Base-by-base conservation (phyloP, 2,329 filamentous ascomycete genomes). In the Purpureocillium lavendulum region DNA sequence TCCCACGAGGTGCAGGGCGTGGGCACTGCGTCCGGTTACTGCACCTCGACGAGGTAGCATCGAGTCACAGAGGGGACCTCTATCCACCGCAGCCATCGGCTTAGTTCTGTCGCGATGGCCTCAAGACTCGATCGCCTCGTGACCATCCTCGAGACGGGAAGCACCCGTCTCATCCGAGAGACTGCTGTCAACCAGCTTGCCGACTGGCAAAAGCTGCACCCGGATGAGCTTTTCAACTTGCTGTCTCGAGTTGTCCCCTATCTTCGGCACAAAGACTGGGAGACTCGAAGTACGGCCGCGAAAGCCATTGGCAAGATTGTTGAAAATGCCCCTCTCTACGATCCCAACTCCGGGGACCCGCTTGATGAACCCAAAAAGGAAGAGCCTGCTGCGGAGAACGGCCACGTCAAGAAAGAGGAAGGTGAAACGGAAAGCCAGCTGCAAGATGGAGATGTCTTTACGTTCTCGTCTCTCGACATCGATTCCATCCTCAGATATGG, bases 141-240 rank as follows among this genome's bases (percentile, higher is more conserved):
- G 72, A 89, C 84, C 49, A 80, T 98, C 59, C 81, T 98, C 53
- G 92, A 98, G 73, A 97, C 92, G 42, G 92, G 92, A 53, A 97
- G 90, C 66, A 98, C 92, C 44, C 83, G 84, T 58, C 73, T 98
- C 50, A 97, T 98, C 58, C 83, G 94, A 51, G 94, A 96, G 58
- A 98, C 92, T 46, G 94, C 92, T 46, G 92, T 94, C 45, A 88
- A 94, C 57, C 92, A 98, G 66, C 75, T 98, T 47, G 92, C 89
- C 45, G 92, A 98, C 65, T 92, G 95, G 62, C 94, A 98, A 65
- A 97, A 96, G 60, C 86, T 92, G 61, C 92, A 97, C 54, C 92
- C 92, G 0, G 90, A 98, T 65, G 94, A 98, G 61, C 71, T 98
- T 1, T 97, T 97, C 66, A 96, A 97, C 57, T 75, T 98, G 7